Evolutionary conservation across 495 filamentous ascomycete genomes (phyloP).

Genomic region (Penicillium cinerascens): DNA sequence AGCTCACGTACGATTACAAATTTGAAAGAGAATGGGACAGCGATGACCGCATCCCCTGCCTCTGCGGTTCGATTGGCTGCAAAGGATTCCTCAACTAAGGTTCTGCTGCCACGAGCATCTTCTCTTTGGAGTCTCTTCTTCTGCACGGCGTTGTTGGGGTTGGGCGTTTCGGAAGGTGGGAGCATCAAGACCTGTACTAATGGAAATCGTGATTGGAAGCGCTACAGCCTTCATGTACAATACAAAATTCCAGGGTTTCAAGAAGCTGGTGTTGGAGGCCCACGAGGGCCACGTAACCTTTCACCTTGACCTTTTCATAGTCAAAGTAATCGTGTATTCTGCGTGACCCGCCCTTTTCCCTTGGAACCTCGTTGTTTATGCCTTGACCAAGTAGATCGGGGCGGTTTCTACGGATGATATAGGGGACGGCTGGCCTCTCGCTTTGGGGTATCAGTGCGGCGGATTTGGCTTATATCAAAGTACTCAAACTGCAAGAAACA

Average conservation of each 20-base stretch:
- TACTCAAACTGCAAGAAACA: neutral
- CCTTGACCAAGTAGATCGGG: neutral
- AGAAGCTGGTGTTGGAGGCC: neutral
- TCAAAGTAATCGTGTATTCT: neutral
- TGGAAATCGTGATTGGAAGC: conserved; percentile 21
- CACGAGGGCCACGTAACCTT: neutral
- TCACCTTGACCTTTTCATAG: neutral
- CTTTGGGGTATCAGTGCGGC: neutral
- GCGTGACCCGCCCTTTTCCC: neutral
- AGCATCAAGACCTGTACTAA: conserved; percentile 17
- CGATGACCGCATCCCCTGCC: conserved; percentile 91
- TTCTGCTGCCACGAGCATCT: neutral
- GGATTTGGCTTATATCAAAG: neutral
- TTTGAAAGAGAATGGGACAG: conserved; percentile 96
- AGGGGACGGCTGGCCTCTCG: neutral
- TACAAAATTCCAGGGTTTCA: conserved; percentile 20
- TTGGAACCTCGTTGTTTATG: neutral
- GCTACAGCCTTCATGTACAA: conserved; percentile 27
- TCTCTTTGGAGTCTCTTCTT: conserved; percentile 1
- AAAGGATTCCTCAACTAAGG: conserved; percentile 96
- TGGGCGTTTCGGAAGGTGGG: conserved; percentile 15
- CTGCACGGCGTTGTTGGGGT: conserved; percentile 17
- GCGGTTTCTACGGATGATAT: neutral
- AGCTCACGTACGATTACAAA: conserved; percentile 99
- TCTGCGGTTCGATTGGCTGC: conserved; percentile 91